Evolutionary conservation across 768 basidiomycete genomes (phyloP).

Genomic region (Collybia mongolica): DNA sequence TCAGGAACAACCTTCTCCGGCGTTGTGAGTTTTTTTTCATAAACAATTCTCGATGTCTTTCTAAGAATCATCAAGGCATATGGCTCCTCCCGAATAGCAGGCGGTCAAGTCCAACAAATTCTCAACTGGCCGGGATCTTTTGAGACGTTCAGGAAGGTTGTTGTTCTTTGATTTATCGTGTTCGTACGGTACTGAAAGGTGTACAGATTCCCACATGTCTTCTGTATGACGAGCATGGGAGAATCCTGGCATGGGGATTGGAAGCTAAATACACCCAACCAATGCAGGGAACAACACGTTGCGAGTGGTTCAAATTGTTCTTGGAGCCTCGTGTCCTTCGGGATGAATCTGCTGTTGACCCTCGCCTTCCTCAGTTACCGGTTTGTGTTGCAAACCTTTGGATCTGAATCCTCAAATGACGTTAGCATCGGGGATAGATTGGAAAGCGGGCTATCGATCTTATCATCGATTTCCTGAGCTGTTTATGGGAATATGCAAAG

Average conservation of each 20-base stretch:
- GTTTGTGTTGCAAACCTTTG: slow-evolving; percentile 40
- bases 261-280: slow-evolving; percentile 82
- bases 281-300: slow-evolving; percentile 57
- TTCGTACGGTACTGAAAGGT: slow-evolving; percentile 3
- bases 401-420: slow-evolving; percentile 9
- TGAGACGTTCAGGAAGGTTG: slow-evolving; percentile 82
- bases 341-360: slow-evolving; percentile 68
- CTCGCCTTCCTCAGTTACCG: slow-evolving; percentile 75
- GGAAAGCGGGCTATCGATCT: slow-evolving; percentile 78
- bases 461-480: slow-evolving; percentile 80
- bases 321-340: slow-evolving; percentile 80
- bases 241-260: slow-evolving; percentile 80
- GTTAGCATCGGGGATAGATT: slow-evolving; percentile 37
- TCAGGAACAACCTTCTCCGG: slow-evolving; percentile 84
- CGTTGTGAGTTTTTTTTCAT: slow-evolving; percentile 54
- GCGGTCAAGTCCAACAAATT: slow-evolving; percentile 81
- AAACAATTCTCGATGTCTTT: not conserved
- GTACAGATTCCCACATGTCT: slow-evolving; percentile 75
- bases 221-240: slow-evolving; percentile 72
- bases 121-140: slow-evolving; percentile 83
- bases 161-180: slow-evolving; percentile 3
- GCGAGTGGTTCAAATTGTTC: slow-evolving; percentile 81
- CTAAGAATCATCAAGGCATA: slow-evolving; percentile 56
- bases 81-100: slow-evolving; percentile 80
- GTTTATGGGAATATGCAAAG: slow-evolving; percentile 85